Conservation (phyloP, 2,329 filamentous ascomycete species). For the Trichoderma endophyticum region DNA sequence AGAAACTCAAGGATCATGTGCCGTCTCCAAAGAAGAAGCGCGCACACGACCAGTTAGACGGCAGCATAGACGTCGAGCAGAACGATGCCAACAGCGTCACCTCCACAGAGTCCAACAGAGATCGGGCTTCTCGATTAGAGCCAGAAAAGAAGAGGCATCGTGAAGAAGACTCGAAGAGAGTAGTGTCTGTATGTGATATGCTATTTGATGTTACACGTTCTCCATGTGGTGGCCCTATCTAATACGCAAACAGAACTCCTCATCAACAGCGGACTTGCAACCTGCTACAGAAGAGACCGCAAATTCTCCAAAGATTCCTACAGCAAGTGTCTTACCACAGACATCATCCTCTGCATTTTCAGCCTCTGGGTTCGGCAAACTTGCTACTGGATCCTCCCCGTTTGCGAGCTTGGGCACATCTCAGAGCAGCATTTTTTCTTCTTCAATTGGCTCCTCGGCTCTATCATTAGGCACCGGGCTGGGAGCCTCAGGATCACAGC, state of each 20-base stretch:
- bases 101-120: constrained; percentile 45
- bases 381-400: constrained; percentile 61
- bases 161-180: constrained; percentile 44
- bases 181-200: constrained; percentile 32
- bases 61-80: constrained; percentile 41
- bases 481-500: constrained; percentile 20
- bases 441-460: constrained; percentile 36
- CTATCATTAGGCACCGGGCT: constrained; percentile 31
- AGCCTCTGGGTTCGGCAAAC: constrained; percentile 64
- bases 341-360: constrained; percentile 63
- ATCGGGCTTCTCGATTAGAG: constrained; percentile 47
- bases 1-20: constrained; percentile 47
- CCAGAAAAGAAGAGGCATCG: constrained; percentile 65
- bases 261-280: not conserved
- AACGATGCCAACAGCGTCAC: constrained; percentile 43
- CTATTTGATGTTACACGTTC: not conserved
- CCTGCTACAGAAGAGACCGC: constrained; percentile 21
- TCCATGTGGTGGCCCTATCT: not conserved
- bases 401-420: constrained; percentile 56
- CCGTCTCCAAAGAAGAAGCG: constrained; percentile 66
- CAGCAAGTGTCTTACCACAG: constrained; percentile 28
- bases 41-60: constrained; percentile 56
- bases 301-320: constrained; percentile 24
- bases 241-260: constrained; percentile 8
- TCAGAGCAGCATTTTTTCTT: constrained; percentile 50